A percentile compares a stretch with the other conserved stretches of the same genome.
Evolutionary conservation across 2,329 filamentous ascomycete genomes (phyloP).

Genomic region (Teratosphaeria zuluensis): DNA sequence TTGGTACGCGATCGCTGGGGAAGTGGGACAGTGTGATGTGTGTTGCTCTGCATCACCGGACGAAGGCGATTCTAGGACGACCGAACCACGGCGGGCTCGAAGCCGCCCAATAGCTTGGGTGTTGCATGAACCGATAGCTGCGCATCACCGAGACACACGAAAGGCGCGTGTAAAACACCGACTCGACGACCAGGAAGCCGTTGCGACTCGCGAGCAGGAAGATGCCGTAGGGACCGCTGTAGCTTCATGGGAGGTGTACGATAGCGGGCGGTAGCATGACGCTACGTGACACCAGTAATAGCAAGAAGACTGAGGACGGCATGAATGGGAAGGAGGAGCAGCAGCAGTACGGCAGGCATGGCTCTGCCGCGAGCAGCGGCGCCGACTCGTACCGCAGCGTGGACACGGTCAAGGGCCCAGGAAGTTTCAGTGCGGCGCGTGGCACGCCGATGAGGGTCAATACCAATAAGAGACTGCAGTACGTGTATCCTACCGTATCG

Average conservation of each 20-base stretch:
- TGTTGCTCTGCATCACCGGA: neutral
- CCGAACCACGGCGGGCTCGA: neutral
- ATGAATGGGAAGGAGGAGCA: neutral
- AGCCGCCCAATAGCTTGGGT: neutral
- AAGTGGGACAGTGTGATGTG: neutral
- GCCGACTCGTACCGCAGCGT: slow-evolving; percentile 58
- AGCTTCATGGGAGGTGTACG: slow-evolving; percentile 4
- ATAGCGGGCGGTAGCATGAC: slow-evolving; percentile 12
- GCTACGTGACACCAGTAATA: slow-evolving; percentile 8
- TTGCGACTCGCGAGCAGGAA: neutral
- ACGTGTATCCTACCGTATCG: slow-evolving; percentile 23
- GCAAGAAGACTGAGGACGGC: neutral
- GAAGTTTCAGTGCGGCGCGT: slow-evolving; percentile 6
- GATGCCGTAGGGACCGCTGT: neutral
- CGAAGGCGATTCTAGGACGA: neutral
- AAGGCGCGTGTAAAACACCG: neutral
- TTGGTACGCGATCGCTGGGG: neutral
- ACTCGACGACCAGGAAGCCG: neutral
- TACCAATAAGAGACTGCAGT: slow-evolving; percentile 38
- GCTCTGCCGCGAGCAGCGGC: slow-evolving; percentile 55
- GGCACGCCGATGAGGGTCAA: slow-evolving; percentile 24
- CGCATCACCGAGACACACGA: neutral
- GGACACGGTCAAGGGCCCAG: slow-evolving; percentile 47
- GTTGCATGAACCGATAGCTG: neutral
- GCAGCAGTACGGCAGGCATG: slow-evolving; percentile 26